A percentile compares a stretch with the other conserved stretches of the same genome.
Conservation (phyloP, 2,329 filamentous ascomycete genomes). For the Phoma sp. region DNA sequence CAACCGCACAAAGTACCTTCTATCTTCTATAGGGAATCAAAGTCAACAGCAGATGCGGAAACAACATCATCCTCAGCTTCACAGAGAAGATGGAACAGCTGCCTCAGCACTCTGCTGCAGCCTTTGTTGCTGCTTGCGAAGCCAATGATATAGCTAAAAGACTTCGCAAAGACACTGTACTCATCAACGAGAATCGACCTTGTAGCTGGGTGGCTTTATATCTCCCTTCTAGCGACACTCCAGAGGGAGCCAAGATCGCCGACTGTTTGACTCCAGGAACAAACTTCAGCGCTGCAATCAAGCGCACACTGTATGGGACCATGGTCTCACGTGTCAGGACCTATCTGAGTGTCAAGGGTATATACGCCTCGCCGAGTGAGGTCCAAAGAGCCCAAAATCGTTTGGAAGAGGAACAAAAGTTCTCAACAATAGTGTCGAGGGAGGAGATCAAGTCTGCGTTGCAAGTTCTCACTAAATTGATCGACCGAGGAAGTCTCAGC, state of each 20-base stretch:
- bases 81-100: neutral
- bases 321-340: neutral
- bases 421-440: no score
- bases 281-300: neutral
- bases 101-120: neutral
- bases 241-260: neutral
- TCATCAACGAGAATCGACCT: neutral
- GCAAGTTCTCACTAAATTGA: no score
- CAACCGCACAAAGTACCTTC: no score
- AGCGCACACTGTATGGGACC: neutral
- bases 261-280: neutral
- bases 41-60: no score
- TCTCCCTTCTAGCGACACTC: neutral
- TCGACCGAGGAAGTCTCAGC: no score
- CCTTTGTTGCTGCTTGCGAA: neutral
- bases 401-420: no score
- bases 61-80: no score
- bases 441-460: no score
- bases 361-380: no score
- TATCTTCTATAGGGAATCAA: no score
- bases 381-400: no score
- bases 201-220: conserved; percentile 1
- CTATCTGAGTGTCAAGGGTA: neutral
- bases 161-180: neutral
- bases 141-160: neutral